These are phyloP conservation scores for Bipolaris bicolor DNA, from an alignment of 2,329 filamentous ascomycete species.

Conservation along the genomic window DNA sequence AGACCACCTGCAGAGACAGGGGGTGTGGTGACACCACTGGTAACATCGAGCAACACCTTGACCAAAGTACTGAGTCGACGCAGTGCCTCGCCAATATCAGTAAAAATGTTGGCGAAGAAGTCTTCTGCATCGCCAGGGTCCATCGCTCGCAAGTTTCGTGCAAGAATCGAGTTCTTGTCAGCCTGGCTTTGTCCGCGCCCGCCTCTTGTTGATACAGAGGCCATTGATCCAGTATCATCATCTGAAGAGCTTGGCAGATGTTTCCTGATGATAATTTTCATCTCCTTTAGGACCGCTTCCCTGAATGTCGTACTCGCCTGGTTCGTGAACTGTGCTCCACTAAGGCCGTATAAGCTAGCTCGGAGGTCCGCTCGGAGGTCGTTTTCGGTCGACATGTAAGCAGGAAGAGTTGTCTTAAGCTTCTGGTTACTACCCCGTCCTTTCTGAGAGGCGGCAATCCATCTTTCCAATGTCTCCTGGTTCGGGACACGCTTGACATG, in stretches of 20 bases:
- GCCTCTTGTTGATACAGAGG: slow-evolving; percentile 80
- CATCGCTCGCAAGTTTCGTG: slow-evolving; percentile 83
- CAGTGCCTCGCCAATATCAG: slow-evolving; percentile 84
- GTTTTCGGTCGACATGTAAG: slow-evolving; percentile 77
- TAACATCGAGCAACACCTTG: slow-evolving; percentile 93
- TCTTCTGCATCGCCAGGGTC: slow-evolving; percentile 85
- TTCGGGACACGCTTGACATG: slow-evolving; percentile 77
- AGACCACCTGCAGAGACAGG: slow-evolving; percentile 48
- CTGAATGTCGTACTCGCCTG: slow-evolving; percentile 84
- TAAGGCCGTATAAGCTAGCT: slow-evolving; percentile 76
- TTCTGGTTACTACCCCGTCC: slow-evolving; percentile 70
- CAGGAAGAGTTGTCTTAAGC: slow-evolving; percentile 71
- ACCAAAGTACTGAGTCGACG: slow-evolving; percentile 86
- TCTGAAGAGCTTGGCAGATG: slow-evolving; percentile 92
- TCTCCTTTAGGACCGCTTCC: slow-evolving; percentile 82
- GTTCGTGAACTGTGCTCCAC: slow-evolving; percentile 78
- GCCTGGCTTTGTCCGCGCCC: slow-evolving; percentile 72
- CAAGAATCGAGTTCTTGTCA: slow-evolving; percentile 87
- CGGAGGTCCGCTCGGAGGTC: slow-evolving; percentile 73
- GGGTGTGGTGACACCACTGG: slow-evolving; percentile 69
- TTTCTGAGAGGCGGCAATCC: slow-evolving; percentile 78
- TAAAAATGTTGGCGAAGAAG: slow-evolving; percentile 81
- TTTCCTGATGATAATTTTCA: slow-evolving; percentile 81
- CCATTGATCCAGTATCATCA: slow-evolving; percentile 89
- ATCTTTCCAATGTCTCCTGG: slow-evolving; percentile 79